Evolutionary conservation across 2,329 filamentous ascomycete genomes (phyloP).

Genomic region (Scedosporium minutisporum): DNA sequence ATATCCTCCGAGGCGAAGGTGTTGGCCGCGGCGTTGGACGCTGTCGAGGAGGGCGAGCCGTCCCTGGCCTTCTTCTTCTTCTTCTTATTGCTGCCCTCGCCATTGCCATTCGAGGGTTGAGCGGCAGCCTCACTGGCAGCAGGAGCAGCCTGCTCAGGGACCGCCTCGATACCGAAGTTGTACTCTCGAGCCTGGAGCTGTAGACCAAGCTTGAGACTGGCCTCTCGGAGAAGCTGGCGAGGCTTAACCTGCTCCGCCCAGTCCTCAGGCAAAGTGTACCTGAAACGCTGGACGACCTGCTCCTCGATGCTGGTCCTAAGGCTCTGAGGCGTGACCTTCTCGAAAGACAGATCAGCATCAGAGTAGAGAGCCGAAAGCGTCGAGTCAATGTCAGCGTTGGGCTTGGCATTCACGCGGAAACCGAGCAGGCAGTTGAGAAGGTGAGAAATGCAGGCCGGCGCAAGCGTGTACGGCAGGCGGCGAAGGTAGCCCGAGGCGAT

Average conservation of each 20-base stretch:
- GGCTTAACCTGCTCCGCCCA: slow-evolving; percentile 63
- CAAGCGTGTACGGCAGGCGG: slow-evolving; percentile 68
- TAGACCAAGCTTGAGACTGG: slow-evolving; percentile 79
- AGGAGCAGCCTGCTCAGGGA: slow-evolving; percentile 20
- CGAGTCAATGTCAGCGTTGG: slow-evolving; percentile 67
- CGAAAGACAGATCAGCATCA: slow-evolving; percentile 73
- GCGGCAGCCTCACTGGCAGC: slow-evolving; percentile 21
- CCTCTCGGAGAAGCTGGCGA: slow-evolving; percentile 79
- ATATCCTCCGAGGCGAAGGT: slow-evolving; percentile 75
- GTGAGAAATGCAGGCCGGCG: slow-evolving; percentile 72
- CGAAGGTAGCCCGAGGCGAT: slow-evolving; percentile 70
- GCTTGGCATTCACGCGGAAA: slow-evolving; percentile 63
- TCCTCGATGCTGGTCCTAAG: slow-evolving; percentile 60
- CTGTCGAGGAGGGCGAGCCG: slow-evolving; percentile 36
- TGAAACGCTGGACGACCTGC: slow-evolving; percentile 65
- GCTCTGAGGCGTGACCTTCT: slow-evolving; percentile 63
- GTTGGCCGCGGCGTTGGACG: slow-evolving; percentile 40
- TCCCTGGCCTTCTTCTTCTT: slow-evolving; percentile 55
- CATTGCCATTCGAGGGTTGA: slow-evolving; percentile 23
- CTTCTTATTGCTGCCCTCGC: slow-evolving; percentile 42
- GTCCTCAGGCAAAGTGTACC: slow-evolving; percentile 58
- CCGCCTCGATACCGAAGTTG: slow-evolving; percentile 21
- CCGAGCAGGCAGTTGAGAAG: slow-evolving; percentile 91
- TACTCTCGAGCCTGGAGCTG: slow-evolving; percentile 68
- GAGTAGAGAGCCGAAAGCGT: slow-evolving; percentile 66